Percentiles rank a stretch among this genome's conserved stretches.
Evolutionary conservation across 345 rosid genomes (phyloP).

Genomic region (Rubroshorea leprosula): DNA sequence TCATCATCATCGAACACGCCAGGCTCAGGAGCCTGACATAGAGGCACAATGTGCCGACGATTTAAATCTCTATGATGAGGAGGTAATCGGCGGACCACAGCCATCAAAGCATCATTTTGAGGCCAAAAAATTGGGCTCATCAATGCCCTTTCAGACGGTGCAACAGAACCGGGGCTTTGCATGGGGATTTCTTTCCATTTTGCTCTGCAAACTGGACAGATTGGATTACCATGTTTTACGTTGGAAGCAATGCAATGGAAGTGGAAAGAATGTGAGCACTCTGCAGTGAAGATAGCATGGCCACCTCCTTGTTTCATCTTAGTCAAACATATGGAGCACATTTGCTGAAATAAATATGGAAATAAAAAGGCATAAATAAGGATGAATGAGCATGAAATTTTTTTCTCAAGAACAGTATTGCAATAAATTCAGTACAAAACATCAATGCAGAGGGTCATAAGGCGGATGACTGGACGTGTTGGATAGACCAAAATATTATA

Average conservation of each 20-base stretch:
- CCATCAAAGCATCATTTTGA: constrained; percentile 50
- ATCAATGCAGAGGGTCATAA: too few relatives aligned
- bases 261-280: constrained; percentile 93
- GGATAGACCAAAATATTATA: not conserved
- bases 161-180: constrained; percentile 55
- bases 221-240: constrained; percentile 77
- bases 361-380: not conserved
- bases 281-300: constrained; percentile 90
- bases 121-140: constrained; percentile 37
- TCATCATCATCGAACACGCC: constrained; percentile 70
- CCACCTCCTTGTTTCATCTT: constrained; percentile 87
- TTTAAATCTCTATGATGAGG: constrained; percentile 46
- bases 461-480: too few relatives aligned
- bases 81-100: constrained; percentile 47
- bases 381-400: not conserved
- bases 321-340: constrained; percentile 82
- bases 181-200: constrained; percentile 91
- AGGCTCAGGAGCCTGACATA: constrained; percentile 64
- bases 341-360: constrained; percentile 36
- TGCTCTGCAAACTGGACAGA: constrained; percentile 85
- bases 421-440: not conserved
- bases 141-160: constrained; percentile 31
- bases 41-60: constrained; percentile 46
- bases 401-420: not conserved
- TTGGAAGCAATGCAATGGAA: constrained; percentile 91